Evolutionary conservation across 2,329 filamentous ascomycete species (phyloP).

Genomic region (Xylaria sp.): DNA sequence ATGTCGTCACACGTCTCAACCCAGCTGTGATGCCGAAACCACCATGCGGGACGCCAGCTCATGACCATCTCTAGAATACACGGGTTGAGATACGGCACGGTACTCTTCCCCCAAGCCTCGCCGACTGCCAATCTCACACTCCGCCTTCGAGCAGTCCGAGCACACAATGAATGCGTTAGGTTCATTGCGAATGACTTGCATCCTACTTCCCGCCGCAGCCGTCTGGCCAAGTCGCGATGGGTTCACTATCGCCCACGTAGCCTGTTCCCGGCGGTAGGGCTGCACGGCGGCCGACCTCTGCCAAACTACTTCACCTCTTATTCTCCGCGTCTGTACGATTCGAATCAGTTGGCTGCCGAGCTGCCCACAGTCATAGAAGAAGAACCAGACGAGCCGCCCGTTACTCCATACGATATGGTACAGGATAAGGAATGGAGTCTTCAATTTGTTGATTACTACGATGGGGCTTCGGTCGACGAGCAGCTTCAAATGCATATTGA

Average conservation of each 20-base stretch:
- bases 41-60: conserved; percentile 43
- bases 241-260: conserved; percentile 1
- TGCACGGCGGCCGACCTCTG: conserved; percentile 14
- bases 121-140: conserved; percentile 25
- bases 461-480: conserved; percentile 46
- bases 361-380: not conserved
- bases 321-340: conserved; percentile 17
- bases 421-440: conserved; percentile 43
- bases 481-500: conserved; percentile 48
- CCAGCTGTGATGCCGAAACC: conserved; percentile 32
- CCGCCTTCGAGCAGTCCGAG: conserved; percentile 12
- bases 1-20: conserved; percentile 19
- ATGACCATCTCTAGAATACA: conserved; percentile 58
- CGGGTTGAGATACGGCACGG: conserved; percentile 54
- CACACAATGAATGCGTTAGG: conserved; percentile 15
- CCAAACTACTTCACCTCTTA: conserved; percentile 24
- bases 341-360: conserved; percentile 19
- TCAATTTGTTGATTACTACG: conserved; percentile 47
- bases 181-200: conserved; percentile 6
- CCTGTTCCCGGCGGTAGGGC: conserved; percentile 21
- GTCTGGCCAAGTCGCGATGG: conserved; percentile 5
- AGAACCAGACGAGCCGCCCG: not conserved
- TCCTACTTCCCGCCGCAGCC: conserved; percentile 4
- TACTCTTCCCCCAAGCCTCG: conserved; percentile 44
- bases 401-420: not conserved